Evolutionary conservation across 345 rosid genomes (phyloP).

Genomic region (Eucalyptus decipiens): DNA sequence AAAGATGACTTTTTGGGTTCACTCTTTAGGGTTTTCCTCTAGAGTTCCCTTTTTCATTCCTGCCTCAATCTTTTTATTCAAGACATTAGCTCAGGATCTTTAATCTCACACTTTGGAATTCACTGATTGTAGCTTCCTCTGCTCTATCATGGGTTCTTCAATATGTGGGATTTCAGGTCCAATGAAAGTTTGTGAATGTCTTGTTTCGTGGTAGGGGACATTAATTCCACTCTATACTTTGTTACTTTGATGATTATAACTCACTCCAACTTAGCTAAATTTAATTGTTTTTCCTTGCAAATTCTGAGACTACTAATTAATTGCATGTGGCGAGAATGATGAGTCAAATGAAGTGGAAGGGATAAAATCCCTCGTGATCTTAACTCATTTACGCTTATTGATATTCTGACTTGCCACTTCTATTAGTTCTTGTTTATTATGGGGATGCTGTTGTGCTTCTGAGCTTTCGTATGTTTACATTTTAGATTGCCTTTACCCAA

Average conservation of each 20-base stretch:
- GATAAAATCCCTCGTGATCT: neutral
- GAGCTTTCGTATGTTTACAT: neutral
- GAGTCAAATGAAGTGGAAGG: neutral
- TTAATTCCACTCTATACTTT: neutral
- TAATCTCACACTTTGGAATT: neutral
- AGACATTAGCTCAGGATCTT: neutral
- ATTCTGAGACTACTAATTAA: neutral
- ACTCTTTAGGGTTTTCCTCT: constrained; percentile 45
- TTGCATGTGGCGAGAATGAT: neutral
- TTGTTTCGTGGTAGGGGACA: neutral
- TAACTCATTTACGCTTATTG: neutral
- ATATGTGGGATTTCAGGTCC: neutral
- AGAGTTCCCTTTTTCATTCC: neutral
- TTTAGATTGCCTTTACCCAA: neutral
- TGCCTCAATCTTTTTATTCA: neutral
- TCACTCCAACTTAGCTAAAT: neutral
- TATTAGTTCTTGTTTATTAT: neutral
- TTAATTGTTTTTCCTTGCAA: neutral
- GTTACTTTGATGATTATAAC: neutral
- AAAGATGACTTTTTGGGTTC: neutral
- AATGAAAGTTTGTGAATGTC: neutral
- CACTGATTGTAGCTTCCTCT: neutral
- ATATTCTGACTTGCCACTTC: neutral
- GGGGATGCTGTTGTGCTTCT: neutral
- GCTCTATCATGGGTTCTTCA: neutral